phyloP scores from a whole-genome alignment of 345 rosid genomes.

The Adansonia digitata region DNA sequence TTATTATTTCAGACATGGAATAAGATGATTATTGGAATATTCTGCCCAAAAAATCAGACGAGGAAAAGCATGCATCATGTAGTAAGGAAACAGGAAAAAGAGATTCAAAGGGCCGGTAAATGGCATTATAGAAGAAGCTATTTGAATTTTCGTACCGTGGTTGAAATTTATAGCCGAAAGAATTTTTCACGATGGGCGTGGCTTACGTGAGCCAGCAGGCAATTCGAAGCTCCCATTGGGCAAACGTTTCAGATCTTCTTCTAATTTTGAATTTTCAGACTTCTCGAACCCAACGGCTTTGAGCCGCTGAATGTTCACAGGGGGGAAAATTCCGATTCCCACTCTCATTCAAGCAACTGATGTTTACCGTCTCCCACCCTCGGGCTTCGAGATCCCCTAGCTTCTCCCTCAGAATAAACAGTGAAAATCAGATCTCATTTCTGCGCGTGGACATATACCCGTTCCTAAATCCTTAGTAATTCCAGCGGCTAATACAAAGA shows the following conservation, averaged over 20 bases:
- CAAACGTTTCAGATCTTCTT: not conserved
- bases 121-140: not conserved
- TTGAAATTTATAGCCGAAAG: not conserved
- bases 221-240: not conserved
- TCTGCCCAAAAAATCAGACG: not conserved
- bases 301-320: conserved; percentile 7
- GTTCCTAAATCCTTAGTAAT: not conserved
- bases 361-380: not conserved
- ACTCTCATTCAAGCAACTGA: not conserved
- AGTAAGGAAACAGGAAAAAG: not conserved
- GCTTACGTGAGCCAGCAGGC: conserved; percentile 4
- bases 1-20: not conserved
- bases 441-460: not conserved
- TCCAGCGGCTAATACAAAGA: conserved; percentile 4
- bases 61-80: not conserved
- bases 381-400: not conserved
- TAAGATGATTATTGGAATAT: not conserved
- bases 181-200: not conserved
- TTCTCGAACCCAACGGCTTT: conserved; percentile 4
- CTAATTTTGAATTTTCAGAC: not conserved
- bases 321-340: not conserved
- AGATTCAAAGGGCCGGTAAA: too few species aligned
- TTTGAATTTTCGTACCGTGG: not conserved
- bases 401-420: not conserved
- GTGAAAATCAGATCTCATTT: not conserved